Evolutionary conservation across 225 moss, liverwort and hornwort genomes (phyloP), one percentile per base, ranked within the genome.

Genomic region (Pseudisothecium myosuroides): DNA sequence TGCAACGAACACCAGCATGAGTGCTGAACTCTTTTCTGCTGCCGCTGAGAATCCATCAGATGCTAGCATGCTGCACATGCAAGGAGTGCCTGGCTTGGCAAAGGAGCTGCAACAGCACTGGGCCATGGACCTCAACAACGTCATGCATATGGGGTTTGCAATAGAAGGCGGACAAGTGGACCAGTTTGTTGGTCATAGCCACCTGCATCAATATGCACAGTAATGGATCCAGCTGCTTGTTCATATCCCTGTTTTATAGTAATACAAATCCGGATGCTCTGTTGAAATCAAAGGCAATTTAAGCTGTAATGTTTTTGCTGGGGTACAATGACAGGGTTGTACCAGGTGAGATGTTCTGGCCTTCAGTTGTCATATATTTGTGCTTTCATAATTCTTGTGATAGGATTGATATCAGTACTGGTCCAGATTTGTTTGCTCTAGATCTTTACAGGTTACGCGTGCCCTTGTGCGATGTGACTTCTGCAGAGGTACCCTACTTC

Each of bases 91-190:
- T 62, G 91, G 90, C 71, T 77, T 94, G 88, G 87, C 94, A 19
- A 92, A 92, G 87, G 92, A 91, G 39, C 69, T 92, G 16, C 91
- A 91, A 34, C 92, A 94, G 89, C 94, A 94, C 72, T 94, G 94
- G 94, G 86, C 91, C 15, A 94, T 94, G 94, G 94, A 94, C 78
- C 92, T 94, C 45, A 94, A 94, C 63, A 94, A 94, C 87, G 94
- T 92, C 68, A 94, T 94, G 87, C 94, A 92, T 9, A 94, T 94
- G 94, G 94, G 92, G 50, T 94, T 94, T 85, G 45, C 91, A 63
- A 90, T 94, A 50, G 92, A 94, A 94, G 91, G 92, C 29, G 92
- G 92, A 87, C 91, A 91, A 81, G 94, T 92, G 19, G 94, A 94
- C 32, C 94, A 92, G 88, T 92, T 88, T 92, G 94, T 92, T 83